A percentile compares a stretch with the other conserved stretches of the same genome.
These are phyloP conservation scores for Pyronema omphalodes DNA, from an alignment of 495 filamentous ascomycete genomes.

Conservation along the genomic window DNA sequence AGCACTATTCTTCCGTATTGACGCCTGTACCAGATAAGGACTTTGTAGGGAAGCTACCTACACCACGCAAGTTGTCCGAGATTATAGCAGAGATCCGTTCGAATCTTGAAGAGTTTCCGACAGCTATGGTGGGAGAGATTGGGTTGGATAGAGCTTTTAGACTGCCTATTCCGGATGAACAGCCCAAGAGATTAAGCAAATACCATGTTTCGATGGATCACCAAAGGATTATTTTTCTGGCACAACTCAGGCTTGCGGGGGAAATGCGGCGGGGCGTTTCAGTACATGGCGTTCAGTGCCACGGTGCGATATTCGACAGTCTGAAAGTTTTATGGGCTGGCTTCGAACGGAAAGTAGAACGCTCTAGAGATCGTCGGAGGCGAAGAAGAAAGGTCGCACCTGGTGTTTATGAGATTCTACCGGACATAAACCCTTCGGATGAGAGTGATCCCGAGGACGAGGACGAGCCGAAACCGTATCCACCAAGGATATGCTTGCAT, in stretches of 20 bases:
- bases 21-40: slow-evolving; percentile 39
- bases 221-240: slow-evolving; percentile 53
- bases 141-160: slow-evolving; percentile 76
- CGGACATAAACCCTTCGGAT: slow-evolving; percentile 25
- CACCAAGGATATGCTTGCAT: slow-evolving; percentile 82
- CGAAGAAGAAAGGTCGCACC: slow-evolving; percentile 21
- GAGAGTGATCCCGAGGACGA: slow-evolving; percentile 16
- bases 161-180: slow-evolving; percentile 44
- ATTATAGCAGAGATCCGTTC: slow-evolving; percentile 45
- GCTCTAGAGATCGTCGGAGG: slow-evolving; percentile 39
- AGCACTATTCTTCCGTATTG: slow-evolving; percentile 57
- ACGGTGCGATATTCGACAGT: slow-evolving; percentile 62
- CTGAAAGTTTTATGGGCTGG: slow-evolving; percentile 65
- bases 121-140: slow-evolving; percentile 70
- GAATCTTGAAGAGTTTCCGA: slow-evolving; percentile 43
- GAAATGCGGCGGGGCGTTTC: slow-evolving; percentile 65
- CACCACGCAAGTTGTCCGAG: slow-evolving; percentile 47
- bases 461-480: slow-evolving; percentile 40
- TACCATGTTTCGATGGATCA: slow-evolving; percentile 62
- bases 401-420: slow-evolving; percentile 29
- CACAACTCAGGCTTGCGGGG: slow-evolving; percentile 74
- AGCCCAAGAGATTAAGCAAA: slow-evolving; percentile 54
- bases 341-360: slow-evolving; percentile 49
- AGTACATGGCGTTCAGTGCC: slow-evolving; percentile 80
- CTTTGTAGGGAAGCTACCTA: slow-evolving; percentile 50